Evolutionary conservation across 192 early-diverging fungal species (phyloP).

Genomic region (Dispira parvispora): DNA sequence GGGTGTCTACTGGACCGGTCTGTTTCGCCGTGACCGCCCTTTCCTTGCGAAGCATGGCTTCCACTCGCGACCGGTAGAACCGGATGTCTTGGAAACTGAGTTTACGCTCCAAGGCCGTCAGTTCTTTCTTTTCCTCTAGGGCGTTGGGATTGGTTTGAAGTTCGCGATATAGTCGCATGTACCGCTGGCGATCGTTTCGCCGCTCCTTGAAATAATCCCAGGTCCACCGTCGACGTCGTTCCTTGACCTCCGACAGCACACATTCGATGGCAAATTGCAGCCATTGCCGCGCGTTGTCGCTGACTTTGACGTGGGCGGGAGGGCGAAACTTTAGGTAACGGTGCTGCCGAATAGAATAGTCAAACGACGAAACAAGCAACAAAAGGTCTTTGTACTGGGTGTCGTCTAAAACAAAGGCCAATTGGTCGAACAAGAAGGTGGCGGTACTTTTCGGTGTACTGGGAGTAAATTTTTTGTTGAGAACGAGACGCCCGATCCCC

Average conservation of each 20-base stretch:
- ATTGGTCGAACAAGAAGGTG: conserved; percentile 72
- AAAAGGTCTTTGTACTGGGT: conserved; percentile 74
- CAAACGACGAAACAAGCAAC: conserved; percentile 65
- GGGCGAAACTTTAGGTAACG: conserved; percentile 79
- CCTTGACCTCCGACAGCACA: conserved; percentile 76
- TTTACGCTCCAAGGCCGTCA: conserved; percentile 53
- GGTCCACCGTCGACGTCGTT: conserved; percentile 63
- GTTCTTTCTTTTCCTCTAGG: conserved; percentile 29
- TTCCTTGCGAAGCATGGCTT: conserved; percentile 52
- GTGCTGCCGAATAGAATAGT: conserved; percentile 59
- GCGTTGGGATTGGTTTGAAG: conserved; percentile 27
- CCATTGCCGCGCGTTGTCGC: conserved; percentile 70
- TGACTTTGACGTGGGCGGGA: conserved; percentile 61
- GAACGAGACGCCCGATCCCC: conserved; percentile 59
- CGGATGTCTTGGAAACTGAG: conserved; percentile 82
- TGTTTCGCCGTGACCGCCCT: conserved; percentile 32
- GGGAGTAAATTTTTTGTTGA: conserved; percentile 47
- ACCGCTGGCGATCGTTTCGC: conserved; percentile 57
- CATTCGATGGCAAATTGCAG: conserved; percentile 58
- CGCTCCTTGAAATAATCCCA: conserved; percentile 71
- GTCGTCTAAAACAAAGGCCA: conserved; percentile 81
- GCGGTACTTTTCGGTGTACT: conserved; percentile 40
- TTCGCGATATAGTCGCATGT: conserved; percentile 59
- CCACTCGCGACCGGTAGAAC: conserved; percentile 64
- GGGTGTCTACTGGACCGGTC: conserved; percentile 14